Percentiles rank a stretch among this genome's conserved stretches.
Evolutionary conservation across 257 asterid species (phyloP).

Genomic region (Leptodermis oblonga): DNA sequence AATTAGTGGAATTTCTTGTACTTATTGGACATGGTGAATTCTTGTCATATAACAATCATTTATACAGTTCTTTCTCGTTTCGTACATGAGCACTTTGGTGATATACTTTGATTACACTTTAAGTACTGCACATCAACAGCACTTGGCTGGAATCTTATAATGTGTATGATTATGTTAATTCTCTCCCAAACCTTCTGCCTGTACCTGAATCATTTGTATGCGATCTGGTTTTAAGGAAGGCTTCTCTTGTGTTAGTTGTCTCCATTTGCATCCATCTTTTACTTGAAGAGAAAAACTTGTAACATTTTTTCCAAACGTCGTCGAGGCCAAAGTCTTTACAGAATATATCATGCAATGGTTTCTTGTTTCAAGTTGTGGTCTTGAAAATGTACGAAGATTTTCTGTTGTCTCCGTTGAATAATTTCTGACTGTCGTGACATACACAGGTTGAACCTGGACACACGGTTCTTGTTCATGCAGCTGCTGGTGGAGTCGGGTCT

Average conservation of each 20-base stretch:
- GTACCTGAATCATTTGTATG: not conserved
- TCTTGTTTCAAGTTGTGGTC: not conserved
- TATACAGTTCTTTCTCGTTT: not conserved
- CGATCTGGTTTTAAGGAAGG: not conserved
- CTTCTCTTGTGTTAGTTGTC: not conserved
- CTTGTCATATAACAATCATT: not conserved
- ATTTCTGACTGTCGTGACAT: constrained; percentile 9
- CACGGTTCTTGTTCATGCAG: constrained; percentile 87
- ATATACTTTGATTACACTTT: not conserved
- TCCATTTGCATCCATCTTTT: not conserved
- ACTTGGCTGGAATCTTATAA: not conserved
- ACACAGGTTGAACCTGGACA: constrained; percentile 82
- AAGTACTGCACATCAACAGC: not conserved
- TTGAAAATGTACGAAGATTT: not conserved
- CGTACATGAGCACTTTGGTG: not conserved
- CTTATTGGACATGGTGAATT: not conserved
- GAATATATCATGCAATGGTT: not conserved
- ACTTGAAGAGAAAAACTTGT: no score
- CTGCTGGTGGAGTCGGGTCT: constrained; percentile 98
- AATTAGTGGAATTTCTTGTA: not conserved
- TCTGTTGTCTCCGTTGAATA: not conserved
- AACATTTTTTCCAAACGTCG: not conserved
- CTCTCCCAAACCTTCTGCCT: not conserved
- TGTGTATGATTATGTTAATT: not conserved
- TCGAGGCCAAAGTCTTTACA: not conserved